phyloP scores from a whole-genome alignment of 164 flowering plant species.

The Vitis riparia region DNA sequence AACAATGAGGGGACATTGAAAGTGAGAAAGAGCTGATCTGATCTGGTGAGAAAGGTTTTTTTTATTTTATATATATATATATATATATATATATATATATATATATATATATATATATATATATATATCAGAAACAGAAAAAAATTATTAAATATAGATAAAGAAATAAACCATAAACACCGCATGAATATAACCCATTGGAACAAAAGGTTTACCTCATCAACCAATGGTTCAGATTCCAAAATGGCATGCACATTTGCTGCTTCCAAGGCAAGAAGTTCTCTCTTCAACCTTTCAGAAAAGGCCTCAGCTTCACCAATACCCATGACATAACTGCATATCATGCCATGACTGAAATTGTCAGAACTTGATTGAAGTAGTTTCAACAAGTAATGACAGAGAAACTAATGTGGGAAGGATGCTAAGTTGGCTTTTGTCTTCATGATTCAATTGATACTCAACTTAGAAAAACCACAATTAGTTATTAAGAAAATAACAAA shows the following conservation, averaged over 20 bases:
- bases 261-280: conserved; percentile 97
- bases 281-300: conserved; percentile 97
- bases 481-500: not conserved
- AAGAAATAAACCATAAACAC: not conserved
- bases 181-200: not conserved
- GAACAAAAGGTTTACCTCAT: conserved; percentile 54
- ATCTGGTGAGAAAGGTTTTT: not conserved
- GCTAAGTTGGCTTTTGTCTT: not conserved
- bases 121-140: not conserved
- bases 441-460: not conserved
- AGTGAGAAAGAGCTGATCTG: not conserved
- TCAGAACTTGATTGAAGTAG: not conserved
- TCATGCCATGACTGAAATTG: not conserved
- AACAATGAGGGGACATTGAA: not conserved
- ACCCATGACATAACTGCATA: conserved; percentile 94
- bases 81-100: too few species aligned
- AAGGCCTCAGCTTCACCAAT: conserved; percentile 99
- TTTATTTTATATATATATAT: too few species aligned
- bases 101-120: too few species aligned
- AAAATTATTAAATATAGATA: not conserved
- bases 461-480: not conserved
- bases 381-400: not conserved
- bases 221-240: conserved; percentile 90
- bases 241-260: conserved; percentile 99
- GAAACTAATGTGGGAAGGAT: not conserved